These are phyloP conservation scores for Teunomyces tritomae DNA, from an alignment of 805 yeast species.

Conservation along the genomic window DNA sequence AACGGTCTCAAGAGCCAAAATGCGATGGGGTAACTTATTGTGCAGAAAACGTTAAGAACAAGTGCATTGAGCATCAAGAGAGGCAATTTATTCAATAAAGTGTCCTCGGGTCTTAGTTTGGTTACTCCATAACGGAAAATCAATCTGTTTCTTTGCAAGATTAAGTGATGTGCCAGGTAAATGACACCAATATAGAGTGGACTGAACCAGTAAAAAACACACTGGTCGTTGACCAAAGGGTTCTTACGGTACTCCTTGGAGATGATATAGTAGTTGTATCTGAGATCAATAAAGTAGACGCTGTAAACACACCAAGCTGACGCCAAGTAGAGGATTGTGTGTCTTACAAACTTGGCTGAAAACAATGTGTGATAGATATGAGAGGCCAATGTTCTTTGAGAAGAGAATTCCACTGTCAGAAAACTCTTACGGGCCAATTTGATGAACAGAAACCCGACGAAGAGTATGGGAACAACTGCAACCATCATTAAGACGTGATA, in stretches of 20 bases:
- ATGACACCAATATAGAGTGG: constrained; percentile 37
- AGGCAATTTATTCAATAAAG: constrained; percentile 24
- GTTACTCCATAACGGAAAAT: constrained; percentile 43
- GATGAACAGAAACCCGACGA: constrained; percentile 25
- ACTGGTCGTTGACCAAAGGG: constrained; percentile 40
- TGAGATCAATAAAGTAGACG: constrained; percentile 20
- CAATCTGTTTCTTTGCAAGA: constrained; percentile 56
- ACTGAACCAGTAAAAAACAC: constrained; percentile 51
- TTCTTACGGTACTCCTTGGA: constrained; percentile 39
- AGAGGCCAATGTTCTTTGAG: constrained; percentile 30
- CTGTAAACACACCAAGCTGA: constrained; percentile 23
- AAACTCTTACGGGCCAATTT: constrained; percentile 22
- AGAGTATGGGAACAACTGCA: constrained; percentile 30
- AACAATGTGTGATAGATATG: constrained; percentile 25
- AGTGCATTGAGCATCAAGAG: constrained; percentile 38
- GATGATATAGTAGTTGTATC: constrained; percentile 26
- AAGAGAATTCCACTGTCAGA: constrained; percentile 30
- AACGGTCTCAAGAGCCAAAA: constrained; percentile 40
- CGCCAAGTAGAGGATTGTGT: constrained; percentile 17
- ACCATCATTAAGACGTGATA: constrained; percentile 25
- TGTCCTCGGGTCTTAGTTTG: constrained; percentile 38
- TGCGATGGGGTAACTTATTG: constrained; percentile 35
- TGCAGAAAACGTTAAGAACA: constrained; percentile 25
- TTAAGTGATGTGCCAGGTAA: constrained; percentile 51
- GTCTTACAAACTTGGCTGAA: constrained; percentile 16